Evolutionary conservation across 345 rosid genomes (phyloP), one percentile per base, ranked within the genome.

Genomic region (Raphanus raphanistrum): DNA sequence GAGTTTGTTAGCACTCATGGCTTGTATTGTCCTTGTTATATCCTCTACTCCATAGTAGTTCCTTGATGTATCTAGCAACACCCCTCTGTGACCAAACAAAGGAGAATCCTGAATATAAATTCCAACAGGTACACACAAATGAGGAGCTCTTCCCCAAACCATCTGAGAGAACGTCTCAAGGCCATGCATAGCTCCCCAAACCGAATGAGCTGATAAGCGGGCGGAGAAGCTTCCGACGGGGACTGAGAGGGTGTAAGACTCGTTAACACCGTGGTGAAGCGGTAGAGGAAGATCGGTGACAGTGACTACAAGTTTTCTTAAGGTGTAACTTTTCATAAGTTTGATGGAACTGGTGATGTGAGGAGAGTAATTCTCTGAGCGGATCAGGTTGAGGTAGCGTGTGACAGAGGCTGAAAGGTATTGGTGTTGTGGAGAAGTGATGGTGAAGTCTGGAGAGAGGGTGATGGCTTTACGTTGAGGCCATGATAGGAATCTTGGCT

Each of bases 101-200:
- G 98, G 96, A 28, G 86, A 76, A 70, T 90, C 97, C 69, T 70
- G 73, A 25, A 87, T 66, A 36, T 41, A 45, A n/a, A 92, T 67
- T 1, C 93, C 96, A 2, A 81, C 79, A 0, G 90, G 87, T 15
- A 87, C 74, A 31, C 17, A 25, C 10, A 63, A 60, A 3, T 81
- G 79, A 0, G 90, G 91, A 31, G 75, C 4, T 3, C 52, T 31
- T 3, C 97, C 90, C 96, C 96, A 94, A 26, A 87, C 86, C 43
- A 94, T 68, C 74, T 94, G 97, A 2, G 96, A 92, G 81, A 94
- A 90, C 17, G 96, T 90, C 84, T 92, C 98, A 0, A 94, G 87
- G 1, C 96, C 97, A 73, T 90, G 82, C 92, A 90, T 92, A 31
- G 97, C 96, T 0, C 94, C 97, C 97, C 97, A 94, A 9, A 68